A percentile compares a stretch with the other conserved stretches of the same genome.
Conservation (phyloP, 1,284 basidiomycete genomes). For the Ustilago trichophora region DNA sequence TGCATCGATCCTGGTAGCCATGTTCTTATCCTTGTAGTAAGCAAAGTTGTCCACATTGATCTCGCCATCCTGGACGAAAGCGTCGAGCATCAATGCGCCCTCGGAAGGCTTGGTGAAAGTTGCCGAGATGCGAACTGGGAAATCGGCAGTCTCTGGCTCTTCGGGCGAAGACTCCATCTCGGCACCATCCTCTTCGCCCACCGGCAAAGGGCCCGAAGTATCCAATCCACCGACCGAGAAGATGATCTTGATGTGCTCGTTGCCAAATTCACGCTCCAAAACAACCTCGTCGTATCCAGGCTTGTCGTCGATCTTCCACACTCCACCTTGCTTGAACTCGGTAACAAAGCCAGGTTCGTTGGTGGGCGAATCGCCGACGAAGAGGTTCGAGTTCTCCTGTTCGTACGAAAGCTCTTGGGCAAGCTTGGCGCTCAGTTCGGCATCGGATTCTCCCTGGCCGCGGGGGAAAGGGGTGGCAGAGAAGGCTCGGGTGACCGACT, state of each 20-base stretch:
- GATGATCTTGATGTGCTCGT: conserved; percentile 73
- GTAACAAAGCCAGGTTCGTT: conserved; percentile 78
- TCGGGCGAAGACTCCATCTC: conserved; percentile 53
- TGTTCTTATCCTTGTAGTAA: conserved; percentile 78
- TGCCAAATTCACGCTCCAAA: conserved; percentile 84
- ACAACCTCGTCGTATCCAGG: conserved; percentile 83
- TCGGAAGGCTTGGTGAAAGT: conserved; percentile 80
- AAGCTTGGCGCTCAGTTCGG: conserved; percentile 78
- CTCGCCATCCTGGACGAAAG: conserved; percentile 73
- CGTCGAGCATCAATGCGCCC: conserved; percentile 63
- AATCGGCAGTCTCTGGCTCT: conserved; percentile 38
- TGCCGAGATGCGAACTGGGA: conserved; percentile 81
- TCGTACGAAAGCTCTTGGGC: conserved; percentile 87
- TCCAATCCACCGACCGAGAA: conserved; percentile 64
- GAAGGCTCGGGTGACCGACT: conserved; percentile 2
- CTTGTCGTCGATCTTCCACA: conserved; percentile 82
- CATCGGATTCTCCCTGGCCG: conserved; percentile 72
- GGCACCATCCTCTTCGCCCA: conserved; percentile 68
- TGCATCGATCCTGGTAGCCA: conserved; percentile 81
- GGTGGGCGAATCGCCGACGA: conserved; percentile 58
- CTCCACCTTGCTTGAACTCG: conserved; percentile 77
- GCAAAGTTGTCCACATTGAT: conserved; percentile 90
- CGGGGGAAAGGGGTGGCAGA: background rate
- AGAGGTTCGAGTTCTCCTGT: conserved; percentile 70
- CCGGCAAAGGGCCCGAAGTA: conserved; percentile 47